A percentile compares a stretch with the other conserved stretches of the same genome.
These are phyloP conservation scores for Malus hybrid DNA, from an alignment of 331 rosid species.

Conservation along the genomic window DNA sequence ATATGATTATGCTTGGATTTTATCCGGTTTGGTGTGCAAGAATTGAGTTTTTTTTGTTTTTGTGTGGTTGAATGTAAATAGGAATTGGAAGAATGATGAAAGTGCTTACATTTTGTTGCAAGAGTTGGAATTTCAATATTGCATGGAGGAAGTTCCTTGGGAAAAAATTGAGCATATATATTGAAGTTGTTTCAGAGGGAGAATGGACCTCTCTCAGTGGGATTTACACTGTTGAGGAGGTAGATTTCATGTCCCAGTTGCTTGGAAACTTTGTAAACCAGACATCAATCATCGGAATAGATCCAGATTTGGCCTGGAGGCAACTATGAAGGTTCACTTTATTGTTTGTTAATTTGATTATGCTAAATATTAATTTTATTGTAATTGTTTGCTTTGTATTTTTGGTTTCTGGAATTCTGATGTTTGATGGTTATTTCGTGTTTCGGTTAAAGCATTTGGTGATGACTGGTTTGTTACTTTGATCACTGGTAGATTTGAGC, in stretches of 20 bases:
- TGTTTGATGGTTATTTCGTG: no score
- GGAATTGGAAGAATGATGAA: not conserved
- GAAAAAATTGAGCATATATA: constrained; percentile 38
- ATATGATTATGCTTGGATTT: not conserved
- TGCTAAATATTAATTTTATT: no score
- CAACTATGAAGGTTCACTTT: constrained; percentile 27
- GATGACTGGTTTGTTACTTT: no score
- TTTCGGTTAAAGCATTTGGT: no score
- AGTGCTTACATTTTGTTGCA: not conserved
- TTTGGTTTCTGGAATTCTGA: no score
- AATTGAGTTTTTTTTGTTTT: constrained; percentile 13
- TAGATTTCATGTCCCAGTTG: constrained; percentile 62
- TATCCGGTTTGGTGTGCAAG: constrained; percentile 9
- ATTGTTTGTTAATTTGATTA: not conserved
- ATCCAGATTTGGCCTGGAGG: constrained; percentile 39
- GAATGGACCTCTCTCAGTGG: constrained; percentile 78
- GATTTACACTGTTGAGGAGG: constrained; percentile 49
- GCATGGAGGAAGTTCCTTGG: not conserved
- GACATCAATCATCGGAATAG: constrained; percentile 21
- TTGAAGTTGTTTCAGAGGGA: constrained; percentile 42
- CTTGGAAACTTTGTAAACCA: constrained; percentile 22
- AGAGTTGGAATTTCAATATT: constrained; percentile 11
- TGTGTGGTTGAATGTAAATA: not conserved
- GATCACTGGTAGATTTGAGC: no score
- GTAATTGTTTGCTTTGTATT: no score